These are phyloP conservation scores for Cordyceps tenuipes DNA, from an alignment of 2,329 filamentous ascomycete species.

Conservation along the genomic window DNA sequence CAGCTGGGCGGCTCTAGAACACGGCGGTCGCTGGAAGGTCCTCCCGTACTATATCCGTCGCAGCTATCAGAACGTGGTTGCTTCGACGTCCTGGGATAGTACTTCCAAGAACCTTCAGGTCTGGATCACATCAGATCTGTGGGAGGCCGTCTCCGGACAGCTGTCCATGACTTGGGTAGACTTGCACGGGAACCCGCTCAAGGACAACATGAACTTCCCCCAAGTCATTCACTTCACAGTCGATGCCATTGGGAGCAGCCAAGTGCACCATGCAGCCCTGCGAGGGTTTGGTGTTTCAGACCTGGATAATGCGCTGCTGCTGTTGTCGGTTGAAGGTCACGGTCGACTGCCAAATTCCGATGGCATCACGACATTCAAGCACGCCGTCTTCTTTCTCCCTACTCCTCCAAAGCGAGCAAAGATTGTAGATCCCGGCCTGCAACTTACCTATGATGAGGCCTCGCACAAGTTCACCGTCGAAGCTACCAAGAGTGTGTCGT, in stretches of 20 bases:
- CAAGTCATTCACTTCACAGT: slow-evolving; percentile 11
- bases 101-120: slow-evolving; percentile 36
- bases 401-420: slow-evolving; percentile 14
- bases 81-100: slow-evolving; percentile 28
- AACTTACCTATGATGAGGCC: slow-evolving; percentile 5
- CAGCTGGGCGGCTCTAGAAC: slow-evolving; percentile 56
- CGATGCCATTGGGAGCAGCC: slow-evolving; percentile 10
- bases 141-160: slow-evolving; percentile 11
- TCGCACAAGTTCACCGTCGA: slow-evolving; percentile 13
- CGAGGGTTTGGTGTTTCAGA: neutral
- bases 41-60: slow-evolving; percentile 51
- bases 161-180: slow-evolving; percentile 13
- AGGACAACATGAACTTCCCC: slow-evolving; percentile 12
- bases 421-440: slow-evolving; percentile 12
- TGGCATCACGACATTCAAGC: neutral
- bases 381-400: slow-evolving; percentile 13
- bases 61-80: slow-evolving; percentile 49
- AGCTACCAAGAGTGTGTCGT: slow-evolving; percentile 13
- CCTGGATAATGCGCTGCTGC: slow-evolving; percentile 9
- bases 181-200: slow-evolving; percentile 1
- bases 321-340: slow-evolving; percentile 11
- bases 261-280: slow-evolving; percentile 2
- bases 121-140: slow-evolving; percentile 22
- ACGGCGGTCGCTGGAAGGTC: slow-evolving; percentile 54
- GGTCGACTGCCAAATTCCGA: slow-evolving; percentile 13